Base-by-base conservation (phyloP, 2,329 filamentous ascomycete genomes). In the Aschersonia sp. region DNA sequence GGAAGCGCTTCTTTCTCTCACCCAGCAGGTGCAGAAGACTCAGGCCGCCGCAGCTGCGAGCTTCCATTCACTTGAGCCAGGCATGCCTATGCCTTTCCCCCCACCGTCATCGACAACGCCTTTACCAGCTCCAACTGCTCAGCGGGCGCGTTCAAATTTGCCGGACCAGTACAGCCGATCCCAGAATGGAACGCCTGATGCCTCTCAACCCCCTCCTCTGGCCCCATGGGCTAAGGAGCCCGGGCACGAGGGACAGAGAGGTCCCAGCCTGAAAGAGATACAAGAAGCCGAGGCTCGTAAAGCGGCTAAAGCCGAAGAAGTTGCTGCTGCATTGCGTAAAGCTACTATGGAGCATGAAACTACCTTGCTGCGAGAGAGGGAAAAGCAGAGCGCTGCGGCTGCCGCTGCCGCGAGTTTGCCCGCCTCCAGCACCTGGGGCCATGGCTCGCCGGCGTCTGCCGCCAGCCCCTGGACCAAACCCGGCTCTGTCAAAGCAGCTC, bases 201-300 rank as follows among this genome's bases (percentile, higher is more conserved):
- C 64, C 1, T 59, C 66, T 8, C 70, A 74, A 52, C 72, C 76
- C 2, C 78, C 88, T 4, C 87, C 90, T 0, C 69, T 95, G 54
- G 92, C 92, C 0, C 92, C 92, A 0, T 98, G 92, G 92, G 92
- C 92, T 5, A 92, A 92, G 62, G 88, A 97, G 53, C 76, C 77
- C 3, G 83, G 84, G 45, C 67, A 72, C 5, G 74, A 79, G 50
- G 68, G 75, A 30, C 79, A 86, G 41, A 94, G 86, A 64, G 89
- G 88, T 0, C 92, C 90, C 2, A 95, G 89, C 50, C 70, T 98
- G 52, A 94, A 88, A 67, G 89, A 98, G 60, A 98, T 98, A 30
- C 92, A 98, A 63, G 90, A 95, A 63, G 83, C 87, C 5, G 92
- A 98, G 63, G 90, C 90, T 37, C 87, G 84, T 59, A 94, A 92